phyloP scores from a whole-genome alignment of 371 early-diverging fungal species.

The Dipsacomyces acuminosporus region DNA sequence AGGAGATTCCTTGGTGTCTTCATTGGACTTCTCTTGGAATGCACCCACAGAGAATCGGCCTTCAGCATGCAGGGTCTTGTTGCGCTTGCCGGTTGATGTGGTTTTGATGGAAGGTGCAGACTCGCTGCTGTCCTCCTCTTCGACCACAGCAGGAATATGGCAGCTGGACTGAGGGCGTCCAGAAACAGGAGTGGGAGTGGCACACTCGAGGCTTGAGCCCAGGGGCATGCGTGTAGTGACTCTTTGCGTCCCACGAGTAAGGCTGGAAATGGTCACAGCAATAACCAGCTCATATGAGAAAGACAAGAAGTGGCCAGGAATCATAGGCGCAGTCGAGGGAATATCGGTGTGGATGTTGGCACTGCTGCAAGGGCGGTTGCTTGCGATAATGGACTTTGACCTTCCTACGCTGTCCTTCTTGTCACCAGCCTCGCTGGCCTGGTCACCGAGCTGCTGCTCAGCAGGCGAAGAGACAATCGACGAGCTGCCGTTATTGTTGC shows the following conservation, averaged over 20 bases:
- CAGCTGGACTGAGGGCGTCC: constrained; percentile 7
- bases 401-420: constrained; percentile 9
- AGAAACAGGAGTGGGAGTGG: constrained; percentile 9
- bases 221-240: constrained; percentile 29
- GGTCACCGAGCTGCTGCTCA: not conserved
- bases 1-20: not conserved
- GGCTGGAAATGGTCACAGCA: constrained; percentile 26
- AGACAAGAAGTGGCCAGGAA: constrained; percentile 34
- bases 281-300: constrained; percentile 40
- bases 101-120: too few species aligned
- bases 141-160: constrained; percentile 14
- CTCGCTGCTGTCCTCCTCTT: constrained; percentile 16
- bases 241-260: constrained; percentile 27
- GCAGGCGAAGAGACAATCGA: too few species aligned
- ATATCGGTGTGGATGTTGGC: constrained; percentile 39
- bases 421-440: constrained; percentile 3
- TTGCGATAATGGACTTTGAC: too few species aligned
- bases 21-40: constrained; percentile 4
- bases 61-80: constrained; percentile 6
- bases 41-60: constrained; percentile 32
- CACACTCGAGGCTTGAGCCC: constrained; percentile 5
- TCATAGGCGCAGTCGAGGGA: constrained; percentile 16
- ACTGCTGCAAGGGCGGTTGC: constrained; percentile 31
- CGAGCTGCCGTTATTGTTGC: too few species aligned
- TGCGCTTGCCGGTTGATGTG: too few species aligned